These are phyloP conservation scores for Nasturtium officinale DNA, from an alignment of 345 rosid genomes.

Conservation along the genomic window DNA sequence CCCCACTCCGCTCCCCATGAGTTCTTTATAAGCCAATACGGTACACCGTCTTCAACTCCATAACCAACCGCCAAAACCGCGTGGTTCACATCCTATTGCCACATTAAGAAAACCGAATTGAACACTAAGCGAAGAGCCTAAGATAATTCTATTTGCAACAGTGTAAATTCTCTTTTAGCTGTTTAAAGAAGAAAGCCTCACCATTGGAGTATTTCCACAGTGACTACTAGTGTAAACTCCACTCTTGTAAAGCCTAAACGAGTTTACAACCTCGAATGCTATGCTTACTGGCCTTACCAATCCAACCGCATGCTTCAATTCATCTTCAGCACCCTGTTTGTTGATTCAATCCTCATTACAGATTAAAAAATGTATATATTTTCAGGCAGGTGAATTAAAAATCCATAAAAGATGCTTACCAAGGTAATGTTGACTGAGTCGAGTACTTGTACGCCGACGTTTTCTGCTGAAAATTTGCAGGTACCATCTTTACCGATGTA, in stretches of 20 bases:
- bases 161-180: neutral
- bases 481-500: conserved; percentile 60
- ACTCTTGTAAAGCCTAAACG: conserved; percentile 67
- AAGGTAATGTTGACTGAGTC: conserved; percentile 84
- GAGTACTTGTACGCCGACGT: conserved; percentile 69
- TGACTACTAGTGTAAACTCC: conserved; percentile 76
- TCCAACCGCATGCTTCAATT: conserved; percentile 91
- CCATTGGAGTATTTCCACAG: conserved; percentile 79
- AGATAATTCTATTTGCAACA: neutral
- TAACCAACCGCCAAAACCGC: conserved; percentile 95
- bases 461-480: conserved; percentile 81
- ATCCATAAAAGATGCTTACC: conserved; percentile 49
- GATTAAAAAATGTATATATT: neutral
- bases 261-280: conserved; percentile 74
- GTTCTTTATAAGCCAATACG: conserved; percentile 92
- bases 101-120: neutral
- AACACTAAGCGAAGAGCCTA: neutral
- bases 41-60: conserved; percentile 79
- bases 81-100: conserved; percentile 91
- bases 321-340: conserved; percentile 88
- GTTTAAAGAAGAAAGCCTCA: conserved; percentile 40
- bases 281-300: conserved; percentile 85
- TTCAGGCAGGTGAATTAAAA: neutral
- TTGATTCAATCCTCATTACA: conserved; percentile 16
- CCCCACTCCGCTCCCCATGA: conserved; percentile 93